Conservation (phyloP, 768 basidiomycete species). For the Suillus cothurnatus region DNA sequence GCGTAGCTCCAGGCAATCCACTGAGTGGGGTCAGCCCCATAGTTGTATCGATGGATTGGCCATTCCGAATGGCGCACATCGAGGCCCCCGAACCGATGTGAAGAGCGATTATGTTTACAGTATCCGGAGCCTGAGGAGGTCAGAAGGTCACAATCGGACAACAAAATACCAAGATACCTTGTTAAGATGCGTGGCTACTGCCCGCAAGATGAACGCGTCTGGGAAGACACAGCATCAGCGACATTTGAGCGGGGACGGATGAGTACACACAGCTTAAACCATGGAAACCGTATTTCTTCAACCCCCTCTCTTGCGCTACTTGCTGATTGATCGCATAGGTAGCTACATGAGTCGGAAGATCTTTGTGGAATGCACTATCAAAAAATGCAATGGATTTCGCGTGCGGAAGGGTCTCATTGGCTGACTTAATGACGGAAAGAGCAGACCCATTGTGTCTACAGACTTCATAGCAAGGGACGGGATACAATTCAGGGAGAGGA, state of each 20-base stretch:
- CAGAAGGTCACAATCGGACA: neutral
- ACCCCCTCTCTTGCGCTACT: constrained; percentile 61
- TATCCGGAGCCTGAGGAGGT: constrained; percentile 37
- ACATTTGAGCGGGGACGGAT: neutral
- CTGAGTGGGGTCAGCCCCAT: constrained; percentile 94
- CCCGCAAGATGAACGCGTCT: constrained; percentile 71
- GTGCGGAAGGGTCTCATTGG: constrained; percentile 61
- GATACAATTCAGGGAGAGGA: constrained; percentile 17
- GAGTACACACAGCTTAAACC: constrained; percentile 65
- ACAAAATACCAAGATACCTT: constrained; percentile 40
- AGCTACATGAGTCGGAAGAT: constrained; percentile 74
- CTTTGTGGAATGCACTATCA: constrained; percentile 83
- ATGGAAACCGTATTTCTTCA: constrained; percentile 92
- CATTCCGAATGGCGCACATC: constrained; percentile 71
- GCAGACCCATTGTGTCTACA: constrained; percentile 64
- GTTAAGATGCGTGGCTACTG: constrained; percentile 58
- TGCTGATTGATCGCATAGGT: constrained; percentile 76
- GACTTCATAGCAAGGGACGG: neutral
- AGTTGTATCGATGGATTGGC: constrained; percentile 79
- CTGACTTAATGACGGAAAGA: constrained; percentile 60
- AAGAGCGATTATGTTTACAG: constrained; percentile 76
- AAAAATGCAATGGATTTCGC: constrained; percentile 83
- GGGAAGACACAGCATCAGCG: neutral
- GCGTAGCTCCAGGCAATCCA: constrained; percentile 87
- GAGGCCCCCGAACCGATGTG: constrained; percentile 94